Percentiles rank a stretch among this genome's conserved stretches.
phyloP scores from a whole-genome alignment of 257 asterid species.

The Agastache rugosa region DNA sequence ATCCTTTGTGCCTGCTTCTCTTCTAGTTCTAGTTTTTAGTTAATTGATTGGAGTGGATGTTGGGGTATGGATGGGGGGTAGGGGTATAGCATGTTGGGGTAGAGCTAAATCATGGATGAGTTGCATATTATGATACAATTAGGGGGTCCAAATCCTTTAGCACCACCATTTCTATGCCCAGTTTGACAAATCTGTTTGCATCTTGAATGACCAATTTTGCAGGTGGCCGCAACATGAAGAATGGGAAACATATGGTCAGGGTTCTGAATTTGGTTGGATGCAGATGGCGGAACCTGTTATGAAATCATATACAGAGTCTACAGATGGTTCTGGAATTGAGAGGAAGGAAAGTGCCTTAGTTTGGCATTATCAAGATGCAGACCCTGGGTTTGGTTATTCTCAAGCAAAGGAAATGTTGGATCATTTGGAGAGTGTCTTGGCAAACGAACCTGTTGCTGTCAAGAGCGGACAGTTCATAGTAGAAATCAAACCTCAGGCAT shows the following conservation, averaged over 20 bases:
- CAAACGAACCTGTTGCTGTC: conserved; percentile 93
- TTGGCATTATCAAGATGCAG: conserved; percentile 92
- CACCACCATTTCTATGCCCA: background rate
- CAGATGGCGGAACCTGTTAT: conserved; percentile 87
- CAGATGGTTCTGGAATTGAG: conserved; percentile 89
- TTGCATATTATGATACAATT: conserved; percentile 11
- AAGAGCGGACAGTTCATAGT: conserved; percentile 92
- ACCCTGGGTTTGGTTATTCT: conserved; percentile 79
- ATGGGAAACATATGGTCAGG: conserved; percentile 74
- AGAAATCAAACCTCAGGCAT: conserved; percentile 94
- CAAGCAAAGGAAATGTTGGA: conserved; percentile 95
- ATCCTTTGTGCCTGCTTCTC: background rate
- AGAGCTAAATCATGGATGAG: background rate
- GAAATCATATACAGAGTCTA: conserved; percentile 87
- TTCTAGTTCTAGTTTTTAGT: background rate
- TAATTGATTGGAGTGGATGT: too few species aligned
- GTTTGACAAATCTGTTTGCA: conserved; percentile 15
- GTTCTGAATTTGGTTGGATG: conserved; percentile 91
- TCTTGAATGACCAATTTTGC: conserved; percentile 37
- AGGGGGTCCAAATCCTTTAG: conserved; percentile 9
- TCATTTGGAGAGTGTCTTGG: conserved; percentile 91
- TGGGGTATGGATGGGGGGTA: too few species aligned
- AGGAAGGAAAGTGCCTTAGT: conserved; percentile 87
- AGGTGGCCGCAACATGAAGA: conserved; percentile 80
- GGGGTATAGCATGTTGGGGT: too few species aligned